Base-by-base conservation (phyloP, 192 early-diverging fungal genomes). In the Funneliformis geosporum region DNA sequence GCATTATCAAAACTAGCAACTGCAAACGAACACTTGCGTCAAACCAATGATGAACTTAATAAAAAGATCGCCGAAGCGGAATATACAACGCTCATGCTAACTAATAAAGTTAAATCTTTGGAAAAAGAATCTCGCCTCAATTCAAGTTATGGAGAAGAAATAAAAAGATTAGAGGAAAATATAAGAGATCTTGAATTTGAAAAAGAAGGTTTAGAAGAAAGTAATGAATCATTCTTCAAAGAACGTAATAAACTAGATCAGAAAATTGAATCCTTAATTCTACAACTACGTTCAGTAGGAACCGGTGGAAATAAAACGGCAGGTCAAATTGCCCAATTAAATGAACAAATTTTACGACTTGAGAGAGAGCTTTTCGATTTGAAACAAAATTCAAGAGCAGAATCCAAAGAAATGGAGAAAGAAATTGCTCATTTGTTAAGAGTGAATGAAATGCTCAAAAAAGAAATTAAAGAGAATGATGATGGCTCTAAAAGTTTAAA, bases 351-450 rank as follows among this genome's bases (percentile, higher is more conserved):
- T 11, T 14, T 42, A n/a, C 25, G 18, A 27, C 25, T 79, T 5
- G 66, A 79, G 39, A 50, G 14, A 39, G 66, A 69, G 27, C 11
- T 76, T 21, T 33, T 33, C 7, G 21, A 12, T 25, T 65, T 42
- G 5, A 67, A 55, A 55, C n/a, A 79, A 38, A 21, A 42, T 23
- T 55, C 77, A 11, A 25, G 14, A 46, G 50, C 14, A 28, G 64
- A 79, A 27, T 55, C 77, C 4, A 43, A 67, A 25, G 66, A 69
- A 69, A 50, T 79, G 43, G 77, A 79, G 25, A 64, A 79, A 79
- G 77, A 79, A 70, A 79, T 79, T n/a, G 25, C 11, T n/a, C 25
- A 47, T 3, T 38, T 77, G 25, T 50, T 66, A 28, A 64, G 66
- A 8, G 8, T 69, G 5, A 69, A 70, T 67, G 62, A 78, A 39